Base-by-base conservation (phyloP, 805 yeast species). In the Priceomyces carsonii region DNA sequence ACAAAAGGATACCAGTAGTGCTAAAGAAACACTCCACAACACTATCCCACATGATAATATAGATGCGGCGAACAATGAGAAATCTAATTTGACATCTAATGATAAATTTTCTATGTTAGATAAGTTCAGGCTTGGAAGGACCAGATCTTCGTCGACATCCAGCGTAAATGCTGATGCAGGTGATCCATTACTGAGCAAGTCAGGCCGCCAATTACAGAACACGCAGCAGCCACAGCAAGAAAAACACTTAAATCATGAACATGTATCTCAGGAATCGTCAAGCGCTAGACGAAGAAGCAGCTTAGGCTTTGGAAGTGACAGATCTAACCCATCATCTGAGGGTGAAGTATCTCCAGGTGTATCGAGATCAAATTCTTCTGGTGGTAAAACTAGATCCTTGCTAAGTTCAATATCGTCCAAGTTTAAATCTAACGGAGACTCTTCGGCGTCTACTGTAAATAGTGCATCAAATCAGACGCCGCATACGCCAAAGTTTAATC, bases 341-440 rank as follows among this genome's bases (percentile, higher is more conserved):
- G n/a, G 18, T 7, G 29, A 28, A 8, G 26, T 15, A 16, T 5
- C 28, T 7, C 49, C 51, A 3, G 32, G 25, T n/a, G 43, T 43
- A 9, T 42, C 55, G 4, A 35, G 57, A 25, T 41, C 45, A 10
- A 42, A 42, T 20, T 42, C 50, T 8, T 22, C 34, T 3, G 42
- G 48, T 8, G 42, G 45, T 4, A 46, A 45, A 26, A 53, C 47
- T 18, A 49, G 59, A 30, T 55, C 67, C 3, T 30, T 68, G 4
- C 65, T 68, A 45, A 57, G 66, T 36, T 63, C 71, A 9, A 32
- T 68, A 10, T 66, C 72, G 3, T 59, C 70, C 7, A 67, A 67
- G 37, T 67, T 67, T 44, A 65, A 64, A 38, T 53, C 59, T 5
- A 25, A 39, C 1, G 27, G 32, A 18, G 25, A 39, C 26, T 9